Evolutionary conservation across 2,329 filamentous ascomycete genomes (phyloP), one percentile per base, ranked within the genome.

Genomic region (Aspergillus pseudotamarii): DNA sequence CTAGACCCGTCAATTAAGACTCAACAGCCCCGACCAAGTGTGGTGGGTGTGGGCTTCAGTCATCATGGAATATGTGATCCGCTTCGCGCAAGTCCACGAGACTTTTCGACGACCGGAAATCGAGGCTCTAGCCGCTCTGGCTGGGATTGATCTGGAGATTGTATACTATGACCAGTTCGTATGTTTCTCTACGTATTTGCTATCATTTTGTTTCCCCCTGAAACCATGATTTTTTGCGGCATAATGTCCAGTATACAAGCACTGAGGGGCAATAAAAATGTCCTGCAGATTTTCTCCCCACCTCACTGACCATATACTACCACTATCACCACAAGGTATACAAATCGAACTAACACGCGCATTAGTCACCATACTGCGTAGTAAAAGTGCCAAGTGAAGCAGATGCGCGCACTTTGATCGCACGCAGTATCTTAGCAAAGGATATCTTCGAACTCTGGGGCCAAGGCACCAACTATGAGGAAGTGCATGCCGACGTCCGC

Each of bases 391-490:
- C 86, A 43, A 88, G 91, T 48, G 82, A 85, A 66, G 82, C 84
- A 26, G 86, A 87, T 26, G 93, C 93, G 8, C 82, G 82, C 57
- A 81, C 81, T 10, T 83, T 98, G 26, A 84, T 96, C 56, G 82
- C 84, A 57, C 90, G 94, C 66, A 93, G 92, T 54, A 91, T 98
- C 68, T 85, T 98, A 57, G 88, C 88, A 28, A 91, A 93, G 78
- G 89, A 87, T 53, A 91, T 98, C 68, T 92, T 95, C 80, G 93
- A 96, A 75, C 86, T 97, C 66, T 98, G 95, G 94, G 94, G 91
- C 21, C 81, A 82, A 41, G 94, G 91, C 16, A 72, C 80, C 12
- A 88, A 84, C 53, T 89, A 96, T 71, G 80, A 87, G 3, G 81
- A 85, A 51, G 83, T 97, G 2, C 92, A 96, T 73, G 78, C 81